These are phyloP conservation scores for Metarhizium guizhouense DNA, from an alignment of 2,329 filamentous ascomycete species.

Conservation along the genomic window DNA sequence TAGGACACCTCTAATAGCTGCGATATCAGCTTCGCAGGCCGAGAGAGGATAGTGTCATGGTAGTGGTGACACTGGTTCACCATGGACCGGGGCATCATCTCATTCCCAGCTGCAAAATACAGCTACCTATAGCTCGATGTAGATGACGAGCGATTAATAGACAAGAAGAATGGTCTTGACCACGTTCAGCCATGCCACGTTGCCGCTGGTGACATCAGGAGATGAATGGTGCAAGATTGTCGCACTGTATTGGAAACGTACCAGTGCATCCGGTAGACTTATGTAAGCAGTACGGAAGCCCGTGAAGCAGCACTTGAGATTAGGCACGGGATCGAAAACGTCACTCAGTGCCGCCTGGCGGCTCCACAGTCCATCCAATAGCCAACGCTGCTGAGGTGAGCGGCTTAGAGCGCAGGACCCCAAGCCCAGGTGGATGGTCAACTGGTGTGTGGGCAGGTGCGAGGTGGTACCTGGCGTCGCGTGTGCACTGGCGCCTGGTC, in stretches of 20 bases:
- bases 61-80: neutral
- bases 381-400: neutral
- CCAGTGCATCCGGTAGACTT: neutral
- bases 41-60: neutral
- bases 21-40: neutral
- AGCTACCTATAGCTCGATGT: neutral
- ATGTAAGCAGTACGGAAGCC: neutral
- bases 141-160: neutral
- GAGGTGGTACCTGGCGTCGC: constrained; percentile 13
- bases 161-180: neutral
- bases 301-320: neutral
- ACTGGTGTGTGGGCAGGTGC: too few relatives aligned
- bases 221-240: neutral
- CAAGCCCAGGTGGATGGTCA: too few relatives aligned
- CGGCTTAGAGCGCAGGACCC: too few relatives aligned
- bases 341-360: constrained; percentile 10
- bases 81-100: neutral
- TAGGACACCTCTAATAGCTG: neutral
- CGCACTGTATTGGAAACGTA: neutral
- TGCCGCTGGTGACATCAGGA: neutral
- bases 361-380: constrained; percentile 2
- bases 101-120: neutral
- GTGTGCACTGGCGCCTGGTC: neutral
- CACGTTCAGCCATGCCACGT: too few relatives aligned
- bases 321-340: constrained; percentile 13